Evolutionary conservation across 2,329 filamentous ascomycete species (phyloP), one percentile per base, ranked within the genome.

Genomic region (Calonectria leucothoes): DNA sequence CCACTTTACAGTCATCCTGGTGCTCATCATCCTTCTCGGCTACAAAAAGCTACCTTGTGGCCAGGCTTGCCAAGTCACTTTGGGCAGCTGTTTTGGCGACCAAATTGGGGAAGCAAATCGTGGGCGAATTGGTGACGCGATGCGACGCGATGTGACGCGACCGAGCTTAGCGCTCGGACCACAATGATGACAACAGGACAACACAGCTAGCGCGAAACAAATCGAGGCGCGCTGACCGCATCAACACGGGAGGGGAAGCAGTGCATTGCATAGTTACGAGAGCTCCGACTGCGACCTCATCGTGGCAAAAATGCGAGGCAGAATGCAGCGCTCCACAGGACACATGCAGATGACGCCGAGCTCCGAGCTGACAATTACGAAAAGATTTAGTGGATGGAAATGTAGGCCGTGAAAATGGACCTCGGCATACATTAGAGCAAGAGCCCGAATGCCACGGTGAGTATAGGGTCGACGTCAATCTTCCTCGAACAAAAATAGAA

Each of bases 401-500:
- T 69, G 55, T 69, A 37, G 66, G 66, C 66, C 52, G 10, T 52
- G 14, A 39, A 51, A 52, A 71, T 71, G 69, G 69, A 66, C 69
- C 69, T 71, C 69, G 61, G 87, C 88, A 89, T 87, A 91, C 91
- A 94, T 85, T 81, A 51, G 79, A 83, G 84, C 78, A 84, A 83
- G n/a, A 35, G 78, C 79, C 83, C 85, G 87, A 87, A 88, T 88
- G 89, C 87, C 87, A 90, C 89, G 92, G 92, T 94, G 93, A 94
- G 93, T 94, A 92, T 86, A 84, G 84, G 88, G 89, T 78, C 66
- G 27, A 23, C 49, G 61, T 92, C 85, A 78, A 88, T 95, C 91
- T 96, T 89, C 93, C 93, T 95, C 87, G 89, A 90, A 91, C 91
- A 91, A 95, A 95, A 95, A 95, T 94, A 93, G 93, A 94, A 91